Evolutionary conservation across 345 rosid genomes (phyloP), one percentile per base, ranked within the genome.

Genomic region (Rhodomyrtus tomentosa): DNA sequence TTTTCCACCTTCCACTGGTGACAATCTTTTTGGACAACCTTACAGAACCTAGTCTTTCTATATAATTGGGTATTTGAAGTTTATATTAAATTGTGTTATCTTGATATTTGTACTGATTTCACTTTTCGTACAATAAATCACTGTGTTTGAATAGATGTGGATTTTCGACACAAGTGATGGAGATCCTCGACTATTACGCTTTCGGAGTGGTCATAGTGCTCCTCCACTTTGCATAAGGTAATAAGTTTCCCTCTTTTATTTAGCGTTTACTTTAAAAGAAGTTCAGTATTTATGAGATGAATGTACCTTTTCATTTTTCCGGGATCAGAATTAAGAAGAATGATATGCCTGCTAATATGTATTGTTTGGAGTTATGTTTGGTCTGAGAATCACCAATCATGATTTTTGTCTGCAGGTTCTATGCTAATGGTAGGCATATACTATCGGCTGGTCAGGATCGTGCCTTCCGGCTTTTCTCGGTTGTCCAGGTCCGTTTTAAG

Each of bases 361-460:
- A 36, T 68, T 36, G 79, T 36, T 21, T 2, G 13, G 25, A 68
- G 40, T 50, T 81, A n/a, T 50, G 56, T 81, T 38, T 51, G 20
- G 24, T 21, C 53, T 11, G 0, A 29, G 45, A 68, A 68, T 68
- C 79, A 20, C 79, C 11, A 32, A 68, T 68, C 45, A 36, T 10
- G 45, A 68, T 68, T 18, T 36, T 9, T 40, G 9, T 36, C 79
- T 82, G n/a, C 92, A 97, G 99, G 91, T 97, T 94, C 90, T 97
- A 95, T 90, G 94, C 98, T 81, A 95, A 97, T 91, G 99, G 99
- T 80, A 93, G 98, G 81, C 99, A 97, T 87, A 95, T 97, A 87
- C 90, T 97, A 81, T 97, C 99, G 87, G 99, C 98, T 87, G 99
- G 99, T 85, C 99, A 93, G 89, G 99, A 97, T 89, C 98, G 99